A percentile compares a stretch with the other conserved stretches of the same genome.
Conservation (phyloP, 139 green algal species). For the Chlamydomonas urium region DNA sequence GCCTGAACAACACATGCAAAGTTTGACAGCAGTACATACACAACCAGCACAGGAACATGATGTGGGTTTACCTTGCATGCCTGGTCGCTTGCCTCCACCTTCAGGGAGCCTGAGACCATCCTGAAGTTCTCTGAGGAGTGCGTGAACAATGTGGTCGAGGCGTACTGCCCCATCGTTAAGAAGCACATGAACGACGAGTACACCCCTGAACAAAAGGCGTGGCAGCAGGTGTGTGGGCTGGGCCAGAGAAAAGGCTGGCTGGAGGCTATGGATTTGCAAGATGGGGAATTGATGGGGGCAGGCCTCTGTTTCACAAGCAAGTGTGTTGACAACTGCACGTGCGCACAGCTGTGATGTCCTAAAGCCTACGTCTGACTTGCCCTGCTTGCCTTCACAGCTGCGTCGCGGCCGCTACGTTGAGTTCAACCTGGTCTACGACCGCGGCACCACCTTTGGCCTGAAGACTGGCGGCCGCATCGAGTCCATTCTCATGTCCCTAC, state of each 20-base stretch:
- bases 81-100: not conserved
- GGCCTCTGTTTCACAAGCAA: no score
- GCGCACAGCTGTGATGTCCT: no score
- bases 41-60: not conserved
- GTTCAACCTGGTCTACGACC: constrained; percentile 97
- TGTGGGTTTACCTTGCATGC: not conserved
- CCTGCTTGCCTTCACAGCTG: constrained; percentile 42
- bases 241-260: no score
- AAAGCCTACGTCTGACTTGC: no score
- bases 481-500: constrained; percentile 90
- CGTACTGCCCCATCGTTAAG: constrained; percentile 88
- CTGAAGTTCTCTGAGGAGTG: constrained; percentile 79
- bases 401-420: constrained; percentile 89
- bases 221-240: constrained; percentile 87
- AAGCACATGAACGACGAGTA: constrained; percentile 85
- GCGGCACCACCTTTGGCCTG: constrained; percentile 97
- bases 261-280: no score
- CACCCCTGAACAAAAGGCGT: constrained; percentile 86
- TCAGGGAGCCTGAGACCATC: constrained; percentile 61
- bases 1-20: not conserved
- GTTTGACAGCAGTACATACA: not conserved
- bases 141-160: constrained; percentile 62
- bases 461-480: constrained; percentile 98
- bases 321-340: no score
- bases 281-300: no score